These are phyloP conservation scores for Globisporangium middletonii DNA, from an alignment of 352 stramenopile genomes.

Conservation along the genomic window DNA sequence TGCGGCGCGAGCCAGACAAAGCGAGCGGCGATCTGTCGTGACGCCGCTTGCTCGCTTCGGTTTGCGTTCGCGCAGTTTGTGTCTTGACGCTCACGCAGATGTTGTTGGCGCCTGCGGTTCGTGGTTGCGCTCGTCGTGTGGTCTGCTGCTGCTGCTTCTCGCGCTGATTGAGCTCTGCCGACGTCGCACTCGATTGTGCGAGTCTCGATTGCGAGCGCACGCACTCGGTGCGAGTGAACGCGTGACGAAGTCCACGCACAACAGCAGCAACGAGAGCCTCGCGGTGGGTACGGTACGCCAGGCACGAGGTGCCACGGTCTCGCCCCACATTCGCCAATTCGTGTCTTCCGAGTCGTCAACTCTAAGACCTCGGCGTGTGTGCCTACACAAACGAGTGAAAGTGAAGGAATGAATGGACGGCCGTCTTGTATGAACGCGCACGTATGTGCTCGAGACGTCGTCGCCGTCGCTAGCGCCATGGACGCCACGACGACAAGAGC, in stretches of 20 bases:
- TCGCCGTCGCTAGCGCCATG: no score
- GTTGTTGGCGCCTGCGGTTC: background rate
- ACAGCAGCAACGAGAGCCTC: background rate
- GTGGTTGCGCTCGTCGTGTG: background rate
- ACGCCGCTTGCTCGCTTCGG: background rate
- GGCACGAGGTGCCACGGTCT: background rate
- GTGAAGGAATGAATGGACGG: no score
- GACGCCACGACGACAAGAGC: no score
- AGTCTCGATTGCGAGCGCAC: no score
- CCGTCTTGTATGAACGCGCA: no score
- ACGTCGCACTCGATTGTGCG: background rate
- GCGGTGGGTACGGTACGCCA: background rate
- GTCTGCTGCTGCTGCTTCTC: no score
- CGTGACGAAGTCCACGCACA: no score
- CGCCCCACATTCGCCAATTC: background rate
- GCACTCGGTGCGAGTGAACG: no score
- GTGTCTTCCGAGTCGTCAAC: no score
- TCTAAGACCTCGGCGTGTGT: no score
- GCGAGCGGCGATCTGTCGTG: background rate
- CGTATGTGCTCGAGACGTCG: no score
- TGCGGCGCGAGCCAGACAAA: background rate
- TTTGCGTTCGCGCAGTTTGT: background rate
- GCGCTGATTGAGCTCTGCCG: background rate
- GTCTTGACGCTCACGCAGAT: constrained; percentile 1
- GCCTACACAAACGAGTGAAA: no score